These are phyloP conservation scores for Aspergillus ruber DNA, from an alignment of 2,329 filamentous ascomycete genomes.

Conservation along the genomic window DNA sequence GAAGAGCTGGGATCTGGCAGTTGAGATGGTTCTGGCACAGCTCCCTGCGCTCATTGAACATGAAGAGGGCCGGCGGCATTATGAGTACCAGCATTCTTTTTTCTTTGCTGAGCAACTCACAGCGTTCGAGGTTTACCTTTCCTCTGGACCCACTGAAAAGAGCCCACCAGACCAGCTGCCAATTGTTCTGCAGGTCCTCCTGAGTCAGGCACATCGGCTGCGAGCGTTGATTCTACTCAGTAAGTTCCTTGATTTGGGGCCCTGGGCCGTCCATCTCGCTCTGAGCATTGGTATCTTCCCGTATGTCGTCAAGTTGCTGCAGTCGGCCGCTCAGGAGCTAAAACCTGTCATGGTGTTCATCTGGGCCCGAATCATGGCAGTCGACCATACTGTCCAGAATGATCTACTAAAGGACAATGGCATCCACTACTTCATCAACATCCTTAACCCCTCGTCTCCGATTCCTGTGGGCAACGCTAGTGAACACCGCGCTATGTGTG, in stretches of 20 bases:
- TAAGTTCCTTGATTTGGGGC: conserved; percentile 88
- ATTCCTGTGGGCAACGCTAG: conserved; percentile 82
- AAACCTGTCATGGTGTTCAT: conserved; percentile 99
- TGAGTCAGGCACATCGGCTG: conserved; percentile 91
- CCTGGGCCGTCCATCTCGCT: conserved; percentile 97
- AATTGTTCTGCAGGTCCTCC: conserved; percentile 88
- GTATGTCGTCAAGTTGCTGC: conserved; percentile 93
- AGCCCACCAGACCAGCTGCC: conserved; percentile 91
- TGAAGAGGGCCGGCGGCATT: conserved; percentile 66
- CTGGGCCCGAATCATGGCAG: conserved; percentile 91
- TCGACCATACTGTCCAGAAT: conserved; percentile 87
- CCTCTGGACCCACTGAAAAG: conserved; percentile 72
- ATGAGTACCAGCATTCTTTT: conserved; percentile 87
- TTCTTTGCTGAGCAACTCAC: conserved; percentile 98
- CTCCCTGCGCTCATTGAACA: conserved; percentile 74
- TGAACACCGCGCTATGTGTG: conserved; percentile 98
- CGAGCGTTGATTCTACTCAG: conserved; percentile 85
- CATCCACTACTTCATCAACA: conserved; percentile 92
- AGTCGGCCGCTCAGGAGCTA: conserved; percentile 87
- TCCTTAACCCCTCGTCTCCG: conserved; percentile 75
- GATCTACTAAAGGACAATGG: conserved; percentile 95
- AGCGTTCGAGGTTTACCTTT: conserved; percentile 92
- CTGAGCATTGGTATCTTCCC: conserved; percentile 98
- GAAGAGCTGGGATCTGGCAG: conserved; percentile 95
- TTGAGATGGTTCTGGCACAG: conserved; percentile 89